phyloP scores from a whole-genome alignment of 441 rosid genomes.

The Bruguiera hainesii region DNA sequence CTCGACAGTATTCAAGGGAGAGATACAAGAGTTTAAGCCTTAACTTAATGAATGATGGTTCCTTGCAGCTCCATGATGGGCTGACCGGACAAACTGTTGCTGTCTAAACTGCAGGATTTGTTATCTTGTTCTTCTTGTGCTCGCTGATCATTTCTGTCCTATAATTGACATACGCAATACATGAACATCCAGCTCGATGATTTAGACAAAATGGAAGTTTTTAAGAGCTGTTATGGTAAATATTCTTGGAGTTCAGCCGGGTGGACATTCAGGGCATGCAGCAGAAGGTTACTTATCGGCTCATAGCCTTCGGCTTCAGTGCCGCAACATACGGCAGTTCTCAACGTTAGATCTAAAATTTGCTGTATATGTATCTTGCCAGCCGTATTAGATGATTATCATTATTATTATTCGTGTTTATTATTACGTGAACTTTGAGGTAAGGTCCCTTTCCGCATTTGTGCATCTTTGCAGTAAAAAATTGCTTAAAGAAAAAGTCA shows the following conservation, averaged over 20 bases:
- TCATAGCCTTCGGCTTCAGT: not conserved
- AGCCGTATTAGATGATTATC: conserved; percentile 12
- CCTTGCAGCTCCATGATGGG: conserved; percentile 82
- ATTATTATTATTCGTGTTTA: conserved; percentile 3
- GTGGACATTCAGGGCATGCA: not conserved
- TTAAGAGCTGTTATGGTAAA: conserved; percentile 1
- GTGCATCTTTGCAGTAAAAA: conserved; percentile 1
- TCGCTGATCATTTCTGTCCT: conserved; percentile 17
- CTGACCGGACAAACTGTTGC: conserved; percentile 70
- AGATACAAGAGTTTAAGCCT: conserved; percentile 93
- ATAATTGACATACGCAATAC: not conserved
- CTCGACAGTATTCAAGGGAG: conserved; percentile 96
- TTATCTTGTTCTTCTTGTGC: conserved; percentile 14
- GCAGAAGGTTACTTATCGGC: not conserved
- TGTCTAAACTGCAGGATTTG: conserved; percentile 36
- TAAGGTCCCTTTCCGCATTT: conserved; percentile 8
- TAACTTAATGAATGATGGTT: conserved; percentile 94
- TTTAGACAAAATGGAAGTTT: conserved; percentile 12
- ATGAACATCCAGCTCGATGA: conserved; percentile 2
- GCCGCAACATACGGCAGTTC: conserved; percentile 12
- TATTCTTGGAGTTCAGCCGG: conserved; percentile 7
- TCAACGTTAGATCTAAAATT: conserved; percentile 10
- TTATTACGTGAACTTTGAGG: conserved; percentile 10
- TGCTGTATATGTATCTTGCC: conserved; percentile 17
- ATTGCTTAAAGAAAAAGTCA: not conserved